Evolutionary conservation across 202 grass and related monocot genomes (phyloP).

Genomic region (Carex arenaria): DNA sequence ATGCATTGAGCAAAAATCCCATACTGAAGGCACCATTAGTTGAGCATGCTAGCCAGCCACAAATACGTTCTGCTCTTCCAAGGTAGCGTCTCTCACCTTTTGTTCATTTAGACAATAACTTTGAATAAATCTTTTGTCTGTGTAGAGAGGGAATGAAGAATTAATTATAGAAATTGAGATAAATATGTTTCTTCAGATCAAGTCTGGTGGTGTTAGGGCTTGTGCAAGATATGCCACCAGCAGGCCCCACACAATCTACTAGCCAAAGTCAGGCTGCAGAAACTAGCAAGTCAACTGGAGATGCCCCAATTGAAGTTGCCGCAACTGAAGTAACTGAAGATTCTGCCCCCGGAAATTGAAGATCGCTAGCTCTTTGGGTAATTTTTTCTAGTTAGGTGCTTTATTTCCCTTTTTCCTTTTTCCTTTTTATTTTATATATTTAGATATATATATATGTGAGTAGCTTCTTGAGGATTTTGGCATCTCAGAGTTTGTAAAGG

Average conservation of each 20-base stretch:
- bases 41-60: conserved; percentile 75
- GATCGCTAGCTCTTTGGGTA: background rate
- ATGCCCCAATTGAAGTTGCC: conserved; percentile 38
- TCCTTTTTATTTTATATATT: background rate
- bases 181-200: conserved; percentile 43
- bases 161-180: conserved; percentile 5
- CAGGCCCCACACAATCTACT: conserved; percentile 19
- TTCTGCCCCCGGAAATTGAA: background rate
- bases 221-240: conserved; percentile 51
- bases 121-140: background rate
- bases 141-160: background rate
- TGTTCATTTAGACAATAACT: background rate
- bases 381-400: background rate
- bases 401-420: background rate
- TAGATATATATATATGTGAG: background rate
- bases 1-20: conserved; percentile 69
- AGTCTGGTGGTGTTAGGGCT: conserved; percentile 78
- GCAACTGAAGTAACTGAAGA: conserved; percentile 7
- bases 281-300: conserved; percentile 63
- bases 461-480: background rate
- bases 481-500: background rate
- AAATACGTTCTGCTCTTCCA: conserved; percentile 66
- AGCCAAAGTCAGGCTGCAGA: conserved; percentile 72
- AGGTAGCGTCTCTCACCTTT: conserved; percentile 35
- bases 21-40: conserved; percentile 68